Evolutionary conservation across 768 basidiomycete genomes (phyloP), one percentile per base, ranked within the genome.

Genomic region (Phylloporus scabripes): DNA sequence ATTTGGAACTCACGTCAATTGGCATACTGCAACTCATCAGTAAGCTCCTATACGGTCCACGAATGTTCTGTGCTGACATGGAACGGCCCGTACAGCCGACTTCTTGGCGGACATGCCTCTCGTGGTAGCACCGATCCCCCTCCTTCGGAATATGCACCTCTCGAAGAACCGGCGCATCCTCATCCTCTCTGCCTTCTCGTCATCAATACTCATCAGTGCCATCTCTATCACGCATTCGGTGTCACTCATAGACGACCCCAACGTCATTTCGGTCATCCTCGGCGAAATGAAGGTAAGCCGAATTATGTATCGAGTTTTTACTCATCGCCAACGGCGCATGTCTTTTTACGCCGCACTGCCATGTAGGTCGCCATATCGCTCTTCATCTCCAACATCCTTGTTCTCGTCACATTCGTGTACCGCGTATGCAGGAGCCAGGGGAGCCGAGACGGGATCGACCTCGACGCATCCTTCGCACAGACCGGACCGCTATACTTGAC

Each of bases 311-410:
- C 18, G 4, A 21, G 21, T 9, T 41, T 18, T 23, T 24, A 14
- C 15, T n/a, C 40, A 26, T n/a, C 40, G 23, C 40, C 23, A 26
- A 41, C 21, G 21, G 14, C 21, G 7, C 40, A n/a, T 26, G 6
- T n/a, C 21, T 29, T 26, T 42, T 18, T 10, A 11, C 8, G 12
- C 10, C 41, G 23, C 18, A 17, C 23, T 37, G 15, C n/a, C 7
- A 17, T 14, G 23, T 23, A 55, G 54, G 33, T 32, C 1, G 44
- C 54, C n/a, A 7, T 43, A 10, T 49, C 54, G 4, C 47, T 55
- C 20, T 45, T 51, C 28, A 18, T 55, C 32, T 55, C 50, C 15
- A 55, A 55, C 40, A 28, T 42, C 18, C 48, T 52, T 39, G 46
- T 52, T 20, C 31, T 52, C 10, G 43, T 46, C 38, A 46, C 50